These are phyloP conservation scores for Suillus cothurnatus DNA, from an alignment of 768 basidiomycete genomes.

Conservation along the genomic window DNA sequence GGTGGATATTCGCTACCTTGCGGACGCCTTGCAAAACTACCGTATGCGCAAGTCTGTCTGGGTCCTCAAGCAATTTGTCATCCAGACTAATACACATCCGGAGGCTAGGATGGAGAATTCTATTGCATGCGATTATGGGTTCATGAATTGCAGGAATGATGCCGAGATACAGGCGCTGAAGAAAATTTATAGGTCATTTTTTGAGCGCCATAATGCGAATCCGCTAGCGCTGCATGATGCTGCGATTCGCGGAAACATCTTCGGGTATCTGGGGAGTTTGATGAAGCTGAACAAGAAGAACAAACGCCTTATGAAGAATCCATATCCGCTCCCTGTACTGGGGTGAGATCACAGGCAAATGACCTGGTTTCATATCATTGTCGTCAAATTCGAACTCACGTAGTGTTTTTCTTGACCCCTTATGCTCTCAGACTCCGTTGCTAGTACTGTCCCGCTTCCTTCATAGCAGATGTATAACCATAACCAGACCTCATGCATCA, in stretches of 20 bases:
- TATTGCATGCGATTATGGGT: slow-evolving; percentile 15
- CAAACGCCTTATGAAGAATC: slow-evolving; percentile 33
- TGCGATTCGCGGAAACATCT: slow-evolving; percentile 34
- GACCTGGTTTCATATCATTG: not conserved
- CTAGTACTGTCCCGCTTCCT: not conserved
- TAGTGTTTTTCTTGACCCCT: not conserved
- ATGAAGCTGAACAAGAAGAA: slow-evolving; percentile 30
- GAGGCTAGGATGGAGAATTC: not conserved
- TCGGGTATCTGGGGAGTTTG: slow-evolving; percentile 25
- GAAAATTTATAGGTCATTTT: slow-evolving; percentile 35
- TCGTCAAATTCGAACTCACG: not conserved
- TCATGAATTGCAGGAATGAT: slow-evolving; percentile 15
- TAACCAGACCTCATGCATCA: not conserved
- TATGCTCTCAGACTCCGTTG: not conserved
- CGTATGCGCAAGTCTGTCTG: slow-evolving; percentile 15
- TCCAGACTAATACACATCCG: not conserved
- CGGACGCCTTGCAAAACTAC: slow-evolving; percentile 3
- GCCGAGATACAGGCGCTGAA: slow-evolving; percentile 25
- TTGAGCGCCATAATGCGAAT: slow-evolving; percentile 24
- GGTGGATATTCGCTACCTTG: not conserved
- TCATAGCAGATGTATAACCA: not conserved
- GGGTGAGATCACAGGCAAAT: not conserved
- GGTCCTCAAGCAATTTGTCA: slow-evolving; percentile 12
- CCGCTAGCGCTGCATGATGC: slow-evolving; percentile 41
- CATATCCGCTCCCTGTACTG: slow-evolving; percentile 20